These are phyloP conservation scores for Pelargonium myrrhifolium DNA, from an alignment of 441 rosid species.

Conservation along the genomic window DNA sequence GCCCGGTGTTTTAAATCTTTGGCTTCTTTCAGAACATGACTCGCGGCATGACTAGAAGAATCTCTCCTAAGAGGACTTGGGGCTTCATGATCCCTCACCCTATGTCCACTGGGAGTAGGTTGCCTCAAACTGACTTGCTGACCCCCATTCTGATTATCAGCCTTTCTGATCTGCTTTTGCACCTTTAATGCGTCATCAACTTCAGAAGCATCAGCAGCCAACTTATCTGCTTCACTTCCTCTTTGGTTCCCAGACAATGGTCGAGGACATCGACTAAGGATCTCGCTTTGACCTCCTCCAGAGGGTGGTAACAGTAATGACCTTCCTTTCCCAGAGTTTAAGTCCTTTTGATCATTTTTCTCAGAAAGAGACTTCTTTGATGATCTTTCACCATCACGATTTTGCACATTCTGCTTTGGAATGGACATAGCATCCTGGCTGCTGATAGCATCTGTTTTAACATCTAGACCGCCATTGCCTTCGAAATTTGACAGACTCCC, in stretches of 20 bases:
- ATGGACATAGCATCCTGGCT: constrained; percentile 13
- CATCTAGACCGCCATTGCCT: constrained; percentile 37
- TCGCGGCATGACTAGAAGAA: constrained; percentile 60
- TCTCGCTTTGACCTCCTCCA: constrained; percentile 43
- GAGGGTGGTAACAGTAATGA: constrained; percentile 35
- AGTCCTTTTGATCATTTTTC: constrained; percentile 33
- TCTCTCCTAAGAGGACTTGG: constrained; percentile 73
- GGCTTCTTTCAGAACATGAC: constrained; percentile 80
- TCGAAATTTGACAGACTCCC: constrained; percentile 30
- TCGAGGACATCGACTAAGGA: constrained; percentile 21
- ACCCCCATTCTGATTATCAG: constrained; percentile 43
- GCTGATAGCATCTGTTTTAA: constrained; percentile 27
- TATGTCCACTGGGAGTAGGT: constrained; percentile 44
- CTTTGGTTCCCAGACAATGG: constrained; percentile 29
- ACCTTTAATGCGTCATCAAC: constrained; percentile 36
- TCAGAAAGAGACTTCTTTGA: constrained; percentile 20
- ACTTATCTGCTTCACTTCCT: constrained; percentile 28
- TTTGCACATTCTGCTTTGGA: constrained; percentile 41
- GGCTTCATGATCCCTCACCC: constrained; percentile 44
- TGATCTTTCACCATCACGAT: constrained; percentile 29
- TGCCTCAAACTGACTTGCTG: constrained; percentile 36
- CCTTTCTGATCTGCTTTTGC: constrained; percentile 35
- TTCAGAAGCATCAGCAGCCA: constrained; percentile 25
- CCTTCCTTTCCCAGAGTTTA: constrained; percentile 18
- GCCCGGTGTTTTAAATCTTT: constrained; percentile 86